Base-by-base conservation (phyloP, 1,139 yeast genomes). In the Citeromyces hawaiiensis region DNA sequence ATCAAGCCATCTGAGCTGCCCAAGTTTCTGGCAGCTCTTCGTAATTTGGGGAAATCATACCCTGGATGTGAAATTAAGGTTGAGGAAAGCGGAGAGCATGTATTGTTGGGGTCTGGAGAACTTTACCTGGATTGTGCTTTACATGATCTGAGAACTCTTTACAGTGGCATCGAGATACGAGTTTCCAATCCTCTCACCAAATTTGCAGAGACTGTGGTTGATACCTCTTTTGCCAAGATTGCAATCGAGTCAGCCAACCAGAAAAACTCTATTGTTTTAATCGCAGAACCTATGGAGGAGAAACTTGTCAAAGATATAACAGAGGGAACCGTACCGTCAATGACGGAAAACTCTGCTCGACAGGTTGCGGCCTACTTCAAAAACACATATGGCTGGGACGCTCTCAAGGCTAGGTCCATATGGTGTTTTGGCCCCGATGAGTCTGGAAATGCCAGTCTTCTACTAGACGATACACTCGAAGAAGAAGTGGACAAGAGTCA, bases 21-120 rank as follows among this genome's bases (percentile, higher is more conserved):
- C 0, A 70, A 71, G 44, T 64, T 88, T 52, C 61, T 81, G 13
- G 79, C 73, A 15, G 87, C 88, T 0, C 60, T 91, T 39, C 65
- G 82, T 44, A 72, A 67, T 42, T 63, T 82, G 19, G 71, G 71
- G 46, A 75, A 72, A 46, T 63, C 80, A 1, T 88, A 83, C 51
- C 68, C 83, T 11, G 76, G 88, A 5, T 66, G 78, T 31, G 67
- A 68, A 23, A 63, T 85, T 6, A 75, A 70, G 45, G 88, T 83
- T 1, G 96, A 86, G 54, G 94, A 83, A 48, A 81, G 88, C 42
- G 96, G 97, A 1, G 97, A 88, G 50, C 86, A 82, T 54, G 76
- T 79, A 0, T 55, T 93, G 2, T 53, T 78, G 23, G 96, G 93
- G 0, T 75, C 87, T 3, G 98, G 98, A 4, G 98, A 93, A 53